Evolutionary conservation across 2,329 filamentous ascomycete species (phyloP).

Genomic region (Paracoccidioides lutzii): DNA sequence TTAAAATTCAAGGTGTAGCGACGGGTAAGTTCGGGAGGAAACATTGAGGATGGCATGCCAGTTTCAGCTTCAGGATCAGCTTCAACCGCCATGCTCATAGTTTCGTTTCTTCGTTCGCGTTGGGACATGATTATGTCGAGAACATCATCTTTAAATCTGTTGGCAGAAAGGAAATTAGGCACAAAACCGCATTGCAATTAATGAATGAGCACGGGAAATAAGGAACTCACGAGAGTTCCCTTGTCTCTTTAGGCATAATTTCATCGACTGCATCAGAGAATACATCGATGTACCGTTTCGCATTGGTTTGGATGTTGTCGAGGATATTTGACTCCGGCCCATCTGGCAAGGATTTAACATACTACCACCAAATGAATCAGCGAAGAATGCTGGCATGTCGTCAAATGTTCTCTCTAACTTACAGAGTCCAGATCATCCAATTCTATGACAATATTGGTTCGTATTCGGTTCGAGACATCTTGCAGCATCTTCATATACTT

Average conservation of each 20-base stretch:
- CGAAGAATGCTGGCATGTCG: neutral
- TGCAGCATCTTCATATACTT: slow-evolving; percentile 88
- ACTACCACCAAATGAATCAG: slow-evolving; percentile 37
- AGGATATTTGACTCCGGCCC: slow-evolving; percentile 56
- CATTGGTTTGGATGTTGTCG: slow-evolving; percentile 76
- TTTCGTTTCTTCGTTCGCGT: slow-evolving; percentile 72
- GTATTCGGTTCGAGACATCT: slow-evolving; percentile 66
- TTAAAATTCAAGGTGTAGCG: slow-evolving; percentile 96
- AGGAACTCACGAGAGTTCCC: slow-evolving; percentile 56
- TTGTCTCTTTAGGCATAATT: slow-evolving; percentile 64
- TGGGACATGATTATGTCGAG: slow-evolving; percentile 94
- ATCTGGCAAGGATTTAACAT: slow-evolving; percentile 57
- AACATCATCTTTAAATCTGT: slow-evolving; percentile 89
- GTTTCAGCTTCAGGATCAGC: slow-evolving; percentile 44
- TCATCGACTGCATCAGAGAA: slow-evolving; percentile 79
- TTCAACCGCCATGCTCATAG: slow-evolving; percentile 55
- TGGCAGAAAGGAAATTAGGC: slow-evolving; percentile 17
- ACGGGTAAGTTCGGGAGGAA: slow-evolving; percentile 81
- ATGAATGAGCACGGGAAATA: neutral
- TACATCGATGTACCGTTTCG: slow-evolving; percentile 89
- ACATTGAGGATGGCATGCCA: slow-evolving; percentile 58
- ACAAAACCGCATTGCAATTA: neutral
- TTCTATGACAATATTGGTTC: slow-evolving; percentile 70
- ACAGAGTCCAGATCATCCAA: slow-evolving; percentile 74
- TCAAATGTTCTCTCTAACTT: slow-evolving; percentile 15